A percentile compares a stretch with the other conserved stretches of the same genome.
Conservation (phyloP, 129 eudicot genomes). For the Helichrysum umbraculigerum region DNA sequence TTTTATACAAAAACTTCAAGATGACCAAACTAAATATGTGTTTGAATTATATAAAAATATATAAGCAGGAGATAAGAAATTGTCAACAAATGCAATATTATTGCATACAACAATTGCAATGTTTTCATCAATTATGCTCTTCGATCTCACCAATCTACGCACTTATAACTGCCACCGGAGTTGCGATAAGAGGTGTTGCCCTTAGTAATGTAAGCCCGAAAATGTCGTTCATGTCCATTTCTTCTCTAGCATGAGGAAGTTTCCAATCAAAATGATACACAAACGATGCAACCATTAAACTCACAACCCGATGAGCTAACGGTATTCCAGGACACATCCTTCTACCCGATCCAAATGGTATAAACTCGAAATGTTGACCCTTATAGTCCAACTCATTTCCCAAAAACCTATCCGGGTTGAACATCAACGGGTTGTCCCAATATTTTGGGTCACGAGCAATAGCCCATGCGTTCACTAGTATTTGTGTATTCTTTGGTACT, state of each 20-base stretch:
- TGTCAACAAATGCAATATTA: too few species aligned
- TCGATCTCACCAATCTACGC: neutral
- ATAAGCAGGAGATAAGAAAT: too few species aligned
- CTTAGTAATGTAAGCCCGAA: conserved; percentile 38
- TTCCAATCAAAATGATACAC: conserved; percentile 42
- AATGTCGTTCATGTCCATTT: conserved; percentile 32
- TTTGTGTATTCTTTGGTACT: conserved; percentile 35
- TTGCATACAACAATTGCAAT: too few species aligned
- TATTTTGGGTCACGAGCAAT: conserved; percentile 35
- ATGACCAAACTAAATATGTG: too few species aligned
- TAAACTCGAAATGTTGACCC: conserved; percentile 35
- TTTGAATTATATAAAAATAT: too few species aligned
- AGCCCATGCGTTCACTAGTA: conserved; percentile 38
- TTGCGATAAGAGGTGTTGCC: conserved; percentile 38
- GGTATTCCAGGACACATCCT: conserved; percentile 47
- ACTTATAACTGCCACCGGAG: conserved; percentile 18
- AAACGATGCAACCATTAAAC: conserved; percentile 39
- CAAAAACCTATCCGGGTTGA: conserved; percentile 41
- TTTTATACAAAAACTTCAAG: too few species aligned
- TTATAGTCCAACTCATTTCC: conserved; percentile 23
- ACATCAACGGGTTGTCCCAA: conserved; percentile 39
- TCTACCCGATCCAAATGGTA: conserved; percentile 48
- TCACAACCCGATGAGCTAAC: conserved; percentile 35
- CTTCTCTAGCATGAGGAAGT: conserved; percentile 36
- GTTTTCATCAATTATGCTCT: neutral